Evolutionary conservation across 106 monocot species (phyloP).

Genomic region (Gastrodia elata): DNA sequence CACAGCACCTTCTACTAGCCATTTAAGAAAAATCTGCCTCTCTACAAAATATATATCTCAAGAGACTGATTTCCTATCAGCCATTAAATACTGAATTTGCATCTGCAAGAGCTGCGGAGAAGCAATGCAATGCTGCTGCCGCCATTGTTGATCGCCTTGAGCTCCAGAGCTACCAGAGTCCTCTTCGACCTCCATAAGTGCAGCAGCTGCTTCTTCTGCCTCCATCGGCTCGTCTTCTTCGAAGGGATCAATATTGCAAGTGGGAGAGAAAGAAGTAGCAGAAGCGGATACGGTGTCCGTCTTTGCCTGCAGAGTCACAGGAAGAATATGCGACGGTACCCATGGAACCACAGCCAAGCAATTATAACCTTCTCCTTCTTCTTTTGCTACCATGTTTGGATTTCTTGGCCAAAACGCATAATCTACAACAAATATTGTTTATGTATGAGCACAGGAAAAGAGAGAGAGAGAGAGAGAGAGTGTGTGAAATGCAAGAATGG

Average conservation of each 20-base stretch:
- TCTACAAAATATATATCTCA: too few relatives aligned
- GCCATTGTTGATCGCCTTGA: not conserved
- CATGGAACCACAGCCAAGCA: conserved; percentile 2
- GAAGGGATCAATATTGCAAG: not conserved
- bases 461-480: not conserved
- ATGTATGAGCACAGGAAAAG: not conserved
- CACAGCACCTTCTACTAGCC: too few relatives aligned
- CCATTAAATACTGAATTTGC: not conserved
- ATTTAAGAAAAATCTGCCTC: too few relatives aligned
- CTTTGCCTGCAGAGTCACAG: not conserved
- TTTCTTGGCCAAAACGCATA: not conserved
- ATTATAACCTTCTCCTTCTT: not conserved
- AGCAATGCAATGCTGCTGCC: not conserved
- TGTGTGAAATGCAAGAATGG: not conserved
- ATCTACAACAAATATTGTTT: not conserved
- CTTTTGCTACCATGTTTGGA: not conserved
- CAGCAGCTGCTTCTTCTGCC: not conserved
- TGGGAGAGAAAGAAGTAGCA: too few relatives aligned
- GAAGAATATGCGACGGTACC: not conserved
- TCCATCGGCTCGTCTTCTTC: conserved; percentile 1
- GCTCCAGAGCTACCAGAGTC: not conserved
- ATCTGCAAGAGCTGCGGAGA: not conserved
- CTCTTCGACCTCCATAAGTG: not conserved
- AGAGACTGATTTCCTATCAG: too few relatives aligned
- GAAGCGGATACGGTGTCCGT: not conserved